Base-by-base conservation (phyloP, 2,329 filamentous ascomycete genomes). In the Phaeoacremonium minimum region DNA sequence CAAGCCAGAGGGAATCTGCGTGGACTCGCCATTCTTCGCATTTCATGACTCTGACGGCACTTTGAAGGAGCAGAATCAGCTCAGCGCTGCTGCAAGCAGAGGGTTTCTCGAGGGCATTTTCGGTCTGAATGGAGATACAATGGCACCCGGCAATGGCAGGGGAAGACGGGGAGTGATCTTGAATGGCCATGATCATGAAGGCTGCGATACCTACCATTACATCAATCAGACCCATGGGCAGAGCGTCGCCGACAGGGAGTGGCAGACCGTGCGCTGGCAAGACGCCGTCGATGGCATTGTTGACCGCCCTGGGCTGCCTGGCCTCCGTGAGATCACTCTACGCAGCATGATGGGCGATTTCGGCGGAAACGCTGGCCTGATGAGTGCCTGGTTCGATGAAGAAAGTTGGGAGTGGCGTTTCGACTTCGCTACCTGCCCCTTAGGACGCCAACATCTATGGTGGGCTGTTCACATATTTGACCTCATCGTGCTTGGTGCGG, bases 331-430 rank as follows among this genome's bases (percentile, higher is more conserved):
- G 62, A 80, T 97, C 46, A 98, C 93, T 0, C 85, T 98, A 3
- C 81, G 90, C 41, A 95, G 88, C 60, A 97, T 98, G 89, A 98
- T 98, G 93, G 93, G 93, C 38, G 86, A 87, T 38, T 98, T 85
- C 60, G 83, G 80, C n/a, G 93, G 93, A 15, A 93, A 96, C 56
- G 88, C 89, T 0, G 93, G 89, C 0, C 69, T 98, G 29, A 63
- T 98, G 28, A 93, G 85, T 43, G 74, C 86, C 1, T 98, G 91
- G 91, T 97, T 91, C 54, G 87, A 97, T 57, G 60, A 75, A 38
- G 67, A 72, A 3, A 60, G 62, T 2, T 82, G 78, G 69, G 78
- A 85, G 56, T 98, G 93, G 93, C 73, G 73, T 46, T 86, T 86
- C 47, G 87, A 91, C 49, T 93, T 93, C 49, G 70, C 68, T 7